Conservation (phyloP, 805 yeast genomes). For the Kuraishia molischiana region DNA sequence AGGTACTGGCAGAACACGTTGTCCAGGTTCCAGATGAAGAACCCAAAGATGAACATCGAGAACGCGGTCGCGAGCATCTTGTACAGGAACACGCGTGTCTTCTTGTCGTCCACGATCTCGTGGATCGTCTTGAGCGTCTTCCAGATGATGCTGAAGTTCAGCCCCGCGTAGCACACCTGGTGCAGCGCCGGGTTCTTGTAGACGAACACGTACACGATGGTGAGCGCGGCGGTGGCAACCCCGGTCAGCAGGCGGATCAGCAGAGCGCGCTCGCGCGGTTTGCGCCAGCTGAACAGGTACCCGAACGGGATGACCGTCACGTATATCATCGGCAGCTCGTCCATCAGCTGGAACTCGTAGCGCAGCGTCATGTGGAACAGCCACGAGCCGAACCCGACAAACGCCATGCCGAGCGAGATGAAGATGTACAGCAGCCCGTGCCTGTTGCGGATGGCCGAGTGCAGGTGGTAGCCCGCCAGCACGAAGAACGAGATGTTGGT, state of each 20-base stretch:
- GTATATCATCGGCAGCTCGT: constrained; percentile 96
- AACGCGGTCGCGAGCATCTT: constrained; percentile 19
- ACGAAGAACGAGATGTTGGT: constrained; percentile 45
- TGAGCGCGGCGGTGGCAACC: constrained; percentile 34
- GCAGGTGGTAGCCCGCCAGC: constrained; percentile 26
- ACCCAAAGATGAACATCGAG: constrained; percentile 56
- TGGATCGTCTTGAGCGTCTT: constrained; percentile 31
- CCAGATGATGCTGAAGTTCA: constrained; percentile 65
- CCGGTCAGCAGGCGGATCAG: constrained; percentile 18
- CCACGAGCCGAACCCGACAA: constrained; percentile 94
- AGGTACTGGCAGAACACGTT: constrained; percentile 64
- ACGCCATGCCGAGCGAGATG: constrained; percentile 68
- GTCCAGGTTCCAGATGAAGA: constrained; percentile 82
- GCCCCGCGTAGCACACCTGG: constrained; percentile 72
- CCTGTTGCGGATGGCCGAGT: constrained; percentile 46
- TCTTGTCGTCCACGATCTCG: constrained; percentile 10
- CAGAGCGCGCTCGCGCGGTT: constrained; percentile 8
- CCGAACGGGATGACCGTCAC: constrained; percentile 89
- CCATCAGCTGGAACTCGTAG: constrained; percentile 84
- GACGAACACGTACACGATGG: constrained; percentile 55
- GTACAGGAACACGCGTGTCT: constrained; percentile 13
- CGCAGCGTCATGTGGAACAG: constrained; percentile 91
- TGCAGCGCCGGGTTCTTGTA: constrained; percentile 81
- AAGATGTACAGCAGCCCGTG: constrained; percentile 65
- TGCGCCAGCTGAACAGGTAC: constrained; percentile 21